Evolutionary conservation across 371 early-diverging fungal genomes (phyloP), one percentile per base, ranked within the genome.

Genomic region (Mortierella sp.): DNA sequence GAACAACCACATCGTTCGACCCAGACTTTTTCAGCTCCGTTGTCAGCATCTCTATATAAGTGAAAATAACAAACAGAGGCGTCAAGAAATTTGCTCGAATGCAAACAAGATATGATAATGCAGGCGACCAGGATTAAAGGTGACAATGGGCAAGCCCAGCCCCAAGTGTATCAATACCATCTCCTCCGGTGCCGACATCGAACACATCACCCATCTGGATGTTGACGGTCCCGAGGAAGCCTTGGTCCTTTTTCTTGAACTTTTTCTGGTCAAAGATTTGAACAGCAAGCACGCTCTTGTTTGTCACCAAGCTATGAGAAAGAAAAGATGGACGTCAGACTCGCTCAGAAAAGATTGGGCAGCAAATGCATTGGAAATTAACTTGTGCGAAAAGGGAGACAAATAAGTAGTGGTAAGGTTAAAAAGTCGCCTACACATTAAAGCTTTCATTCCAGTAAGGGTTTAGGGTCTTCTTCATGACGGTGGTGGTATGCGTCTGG

Each of bases 221-320:
- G 82, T 97, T 97, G 76, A 97, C 93, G 38, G 97, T 97, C 45
- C 99, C 99, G 31, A 99, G 89, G 88, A 98, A 98, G 0, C 99
- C 98, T 89, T 98, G 98, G 79, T 95, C 94, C 86, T 94, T 95
- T 92, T 96, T 97, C 90, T 97, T 97, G 88, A 96, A 98, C 87
- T 97, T 97, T 86, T 95, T 94, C 90, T 98, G 98, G 89, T 99
- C 99, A 91, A 98, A 99, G 34, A 99, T 95, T 89, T 99, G 98
- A 52, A 98, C 95, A 2, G 97, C 94, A 76, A 98, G 91, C 16
- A 97, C 94, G 81, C 96, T 96, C 76, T 89, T 88, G 84, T 92
- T 94, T 47, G 47, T 13, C 47, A 47, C 47, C 47, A 13, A 47
- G 1, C 47, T 47, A 47, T 47, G 8, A 47, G 13, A 47, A 8